Base-by-base conservation (phyloP, 2,329 filamentous ascomycete genomes). In the Didymella keratinophila region DNA sequence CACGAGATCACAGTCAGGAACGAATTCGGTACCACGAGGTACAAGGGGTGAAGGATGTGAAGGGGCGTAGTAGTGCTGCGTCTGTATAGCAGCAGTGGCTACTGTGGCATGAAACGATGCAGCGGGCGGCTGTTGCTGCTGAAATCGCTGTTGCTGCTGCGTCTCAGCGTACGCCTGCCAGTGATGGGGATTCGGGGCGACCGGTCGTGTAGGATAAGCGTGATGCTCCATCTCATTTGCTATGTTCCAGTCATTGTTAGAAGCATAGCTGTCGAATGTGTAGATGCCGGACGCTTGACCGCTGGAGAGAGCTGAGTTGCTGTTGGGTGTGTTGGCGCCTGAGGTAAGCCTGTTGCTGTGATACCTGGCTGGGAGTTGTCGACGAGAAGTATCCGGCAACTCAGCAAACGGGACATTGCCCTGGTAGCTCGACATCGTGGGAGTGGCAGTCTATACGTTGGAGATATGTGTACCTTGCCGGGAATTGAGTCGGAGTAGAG, bases 211-310 rank as follows among this genome's bases (percentile, higher is more conserved):
- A 5, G 18, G 18, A 11, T 30, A n/a, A 8, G 11, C 14, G n/a
- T n/a, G 27, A 11, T 49, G 45, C 23, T 50, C 46, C 23, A 50
- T 25, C 39, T 50, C 46, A 25, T 20, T 37, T 25, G 45, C 53
- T 10, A 34, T 44, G 30, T 20, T 41, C 53, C 53, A 56, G 41
- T 56, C 46, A 11, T 49, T 30, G 37, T 23, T 27, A 9, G 41
- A n/a, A 11, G 21, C 41, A 27, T 27, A 8, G 23, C 9, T 18
- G 6, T 4, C 14, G 2, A 23, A 14, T 7, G 14, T 27, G 23
- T 25, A n/a, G 14, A 14, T 5, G 23, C 12, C 41, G 2, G 23
- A n/a, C 4, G 21, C 23, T 16, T 18, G 41, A 43, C 6, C 21
- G 7, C 21, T 43, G 5, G 41, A 43, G 16, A 14, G 16, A 14